phyloP scores from a whole-genome alignment of 2,329 filamentous ascomycete genomes.

The Zarea fungicola region DNA sequence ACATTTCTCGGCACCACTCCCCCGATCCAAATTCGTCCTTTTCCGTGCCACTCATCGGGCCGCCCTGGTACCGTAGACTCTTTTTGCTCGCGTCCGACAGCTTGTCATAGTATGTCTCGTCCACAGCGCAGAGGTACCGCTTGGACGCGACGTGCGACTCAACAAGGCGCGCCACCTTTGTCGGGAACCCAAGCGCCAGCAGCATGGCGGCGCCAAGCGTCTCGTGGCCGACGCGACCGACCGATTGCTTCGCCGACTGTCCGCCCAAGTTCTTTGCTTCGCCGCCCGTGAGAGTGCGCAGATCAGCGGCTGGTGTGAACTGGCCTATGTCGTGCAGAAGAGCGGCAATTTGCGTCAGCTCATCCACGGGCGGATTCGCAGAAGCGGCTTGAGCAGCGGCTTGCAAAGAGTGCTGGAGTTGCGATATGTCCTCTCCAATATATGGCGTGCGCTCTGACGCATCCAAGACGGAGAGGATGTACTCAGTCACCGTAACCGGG shows the following conservation, averaged over 20 bases:
- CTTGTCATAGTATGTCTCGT: slow-evolving; percentile 13
- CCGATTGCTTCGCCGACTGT: slow-evolving; percentile 2
- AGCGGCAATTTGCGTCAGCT: slow-evolving; percentile 18
- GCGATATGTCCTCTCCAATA: slow-evolving; percentile 19
- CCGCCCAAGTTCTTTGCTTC: slow-evolving; percentile 15
- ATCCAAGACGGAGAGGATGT: slow-evolving; percentile 14
- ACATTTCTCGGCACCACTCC: slow-evolving; percentile 17
- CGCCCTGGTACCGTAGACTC: slow-evolving; percentile 16
- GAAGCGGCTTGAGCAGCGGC: slow-evolving; percentile 15
- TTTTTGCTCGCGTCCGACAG: slow-evolving; percentile 18
- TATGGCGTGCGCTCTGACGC: slow-evolving; percentile 15
- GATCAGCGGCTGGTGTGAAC: slow-evolving; percentile 15
- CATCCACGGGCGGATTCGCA: slow-evolving; percentile 15
- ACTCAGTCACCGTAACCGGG: slow-evolving; percentile 14
- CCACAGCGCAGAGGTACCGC: slow-evolving; percentile 18
- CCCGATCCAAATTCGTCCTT: slow-evolving; percentile 11
- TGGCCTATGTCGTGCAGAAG: slow-evolving; percentile 19
- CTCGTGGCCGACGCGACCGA: slow-evolving; percentile 18
- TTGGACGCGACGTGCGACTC: slow-evolving; percentile 18
- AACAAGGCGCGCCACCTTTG: slow-evolving; percentile 17
- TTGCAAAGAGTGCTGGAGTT: slow-evolving; percentile 18
- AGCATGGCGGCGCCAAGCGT: slow-evolving; percentile 14
- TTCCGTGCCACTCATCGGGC: slow-evolving; percentile 14
- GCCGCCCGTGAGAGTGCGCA: slow-evolving; percentile 11
- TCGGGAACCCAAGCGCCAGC: slow-evolving; percentile 15